Conservation (phyloP, 2,329 filamentous ascomycete genomes). For the Chaetomiaceae sp. region DNA sequence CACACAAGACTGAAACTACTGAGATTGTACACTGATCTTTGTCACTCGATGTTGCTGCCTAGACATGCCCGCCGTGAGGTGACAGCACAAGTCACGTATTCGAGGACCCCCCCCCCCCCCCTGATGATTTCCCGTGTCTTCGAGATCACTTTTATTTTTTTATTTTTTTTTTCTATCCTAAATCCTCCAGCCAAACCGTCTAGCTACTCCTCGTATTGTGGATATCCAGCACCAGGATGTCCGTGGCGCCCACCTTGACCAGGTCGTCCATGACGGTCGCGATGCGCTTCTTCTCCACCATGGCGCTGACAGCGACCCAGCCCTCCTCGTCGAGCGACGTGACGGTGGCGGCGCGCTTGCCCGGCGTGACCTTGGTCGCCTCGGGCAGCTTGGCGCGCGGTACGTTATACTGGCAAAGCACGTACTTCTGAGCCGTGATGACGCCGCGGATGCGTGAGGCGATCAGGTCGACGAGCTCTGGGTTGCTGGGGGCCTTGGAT, state of each 20-base stretch:
- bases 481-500: conserved; percentile 77
- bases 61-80: too few relatives aligned
- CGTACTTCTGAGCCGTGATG: conserved; percentile 89
- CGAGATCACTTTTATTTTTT: background rate
- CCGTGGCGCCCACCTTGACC: conserved; percentile 69
- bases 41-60: too few relatives aligned
- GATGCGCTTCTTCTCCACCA: conserved; percentile 86
- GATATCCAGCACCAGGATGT: conserved; percentile 82
- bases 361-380: conserved; percentile 78
- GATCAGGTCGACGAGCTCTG: conserved; percentile 77
- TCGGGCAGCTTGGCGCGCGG: conserved; percentile 61
- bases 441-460: conserved; percentile 84
- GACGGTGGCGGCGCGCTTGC: conserved; percentile 87
- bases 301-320: conserved; percentile 91
- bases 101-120: too few relatives aligned
- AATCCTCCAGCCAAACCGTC: background rate
- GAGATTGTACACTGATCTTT: background rate
- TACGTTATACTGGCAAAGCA: conserved; percentile 96
- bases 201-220: conserved; percentile 53
- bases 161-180: background rate
- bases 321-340: conserved; percentile 82
- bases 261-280: conserved; percentile 84
- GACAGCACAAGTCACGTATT: too few relatives aligned
- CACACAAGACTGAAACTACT: conserved; percentile 1
- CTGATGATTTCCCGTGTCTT: too few relatives aligned